Percentiles rank a stretch among this genome's conserved stretches.
Conservation (phyloP, 164 flowering plant species). For the Warburgia ugandensis region DNA sequence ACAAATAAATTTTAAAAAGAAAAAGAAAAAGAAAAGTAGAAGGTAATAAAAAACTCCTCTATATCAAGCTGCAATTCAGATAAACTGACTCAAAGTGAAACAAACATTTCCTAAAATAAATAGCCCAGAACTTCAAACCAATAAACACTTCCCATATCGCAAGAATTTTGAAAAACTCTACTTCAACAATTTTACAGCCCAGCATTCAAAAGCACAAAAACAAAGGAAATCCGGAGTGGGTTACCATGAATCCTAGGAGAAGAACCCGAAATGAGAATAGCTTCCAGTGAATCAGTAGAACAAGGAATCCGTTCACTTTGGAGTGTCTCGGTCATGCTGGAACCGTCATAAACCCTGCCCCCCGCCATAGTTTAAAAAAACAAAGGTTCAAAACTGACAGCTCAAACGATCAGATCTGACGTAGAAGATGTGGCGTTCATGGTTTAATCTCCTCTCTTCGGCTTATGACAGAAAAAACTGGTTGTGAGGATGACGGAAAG, state of each 20-base stretch:
- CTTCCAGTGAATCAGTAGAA: slow-evolving; percentile 36
- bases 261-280: slow-evolving; percentile 42
- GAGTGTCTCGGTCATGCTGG: slow-evolving; percentile 26
- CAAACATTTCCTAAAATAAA: background rate
- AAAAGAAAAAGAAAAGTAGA: background rate
- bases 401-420: slow-evolving; percentile 1
- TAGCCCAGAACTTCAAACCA: background rate
- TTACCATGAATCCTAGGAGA: slow-evolving; percentile 37
- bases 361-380: slow-evolving; percentile 30
- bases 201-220: background rate
- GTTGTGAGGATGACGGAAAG: slow-evolving; percentile 83
- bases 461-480: slow-evolving; percentile 89
- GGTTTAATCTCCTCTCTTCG: slow-evolving; percentile 7
- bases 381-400: background rate
- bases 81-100: background rate
- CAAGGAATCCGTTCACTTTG: slow-evolving; percentile 28
- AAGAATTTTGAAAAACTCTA: no score
- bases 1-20: no score
- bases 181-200: no score
- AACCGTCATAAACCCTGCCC: slow-evolving; percentile 27
- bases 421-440: background rate
- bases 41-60: background rate
- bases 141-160: no score
- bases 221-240: background rate
- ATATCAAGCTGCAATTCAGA: background rate